These are phyloP conservation scores for Clarireedia hainanense DNA, from an alignment of 2,329 filamentous ascomycete species.

Conservation along the genomic window DNA sequence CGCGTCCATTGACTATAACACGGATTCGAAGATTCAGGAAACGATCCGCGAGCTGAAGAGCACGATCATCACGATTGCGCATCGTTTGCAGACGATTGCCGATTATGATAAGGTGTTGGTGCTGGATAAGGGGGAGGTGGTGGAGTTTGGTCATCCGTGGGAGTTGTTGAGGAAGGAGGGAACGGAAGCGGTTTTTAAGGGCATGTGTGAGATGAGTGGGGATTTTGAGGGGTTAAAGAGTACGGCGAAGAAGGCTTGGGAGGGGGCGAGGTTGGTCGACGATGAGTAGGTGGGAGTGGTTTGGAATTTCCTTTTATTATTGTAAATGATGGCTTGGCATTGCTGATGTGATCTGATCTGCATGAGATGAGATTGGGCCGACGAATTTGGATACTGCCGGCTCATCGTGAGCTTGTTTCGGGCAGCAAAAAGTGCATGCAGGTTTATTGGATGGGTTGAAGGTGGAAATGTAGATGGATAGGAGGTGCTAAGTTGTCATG, in stretches of 20 bases:
- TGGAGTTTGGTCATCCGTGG: conserved; percentile 88
- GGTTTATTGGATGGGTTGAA: no score
- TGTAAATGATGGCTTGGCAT: no score
- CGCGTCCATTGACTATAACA: conserved; percentile 93
- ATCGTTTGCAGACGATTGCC: conserved; percentile 90
- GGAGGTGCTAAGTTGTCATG: no score
- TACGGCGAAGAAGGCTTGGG: conserved; percentile 42
- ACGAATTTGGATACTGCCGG: no score
- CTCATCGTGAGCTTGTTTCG: no score
- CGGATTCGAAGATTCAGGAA: conserved; percentile 91
- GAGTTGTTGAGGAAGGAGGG: conserved; percentile 65
- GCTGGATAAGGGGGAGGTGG: conserved; percentile 77
- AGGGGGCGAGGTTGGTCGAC: conserved; percentile 34
- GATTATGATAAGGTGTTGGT: conserved; percentile 98
- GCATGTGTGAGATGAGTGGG: conserved; percentile 63
- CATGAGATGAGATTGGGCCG: no score
- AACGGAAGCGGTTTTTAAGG: conserved; percentile 41
- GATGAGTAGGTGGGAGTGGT: conserved; percentile 20
- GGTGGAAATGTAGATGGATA: no score
- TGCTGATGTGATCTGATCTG: no score
- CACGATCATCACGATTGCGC: conserved; percentile 94
- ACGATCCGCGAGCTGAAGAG: conserved; percentile 89
- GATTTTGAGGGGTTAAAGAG: conserved; percentile 49
- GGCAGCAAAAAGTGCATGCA: no score
- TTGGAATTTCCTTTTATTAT: not conserved